These are phyloP conservation scores for Stephanodiscus minutulus DNA, from an alignment of 108 stramenopile species.

Conservation along the genomic window DNA sequence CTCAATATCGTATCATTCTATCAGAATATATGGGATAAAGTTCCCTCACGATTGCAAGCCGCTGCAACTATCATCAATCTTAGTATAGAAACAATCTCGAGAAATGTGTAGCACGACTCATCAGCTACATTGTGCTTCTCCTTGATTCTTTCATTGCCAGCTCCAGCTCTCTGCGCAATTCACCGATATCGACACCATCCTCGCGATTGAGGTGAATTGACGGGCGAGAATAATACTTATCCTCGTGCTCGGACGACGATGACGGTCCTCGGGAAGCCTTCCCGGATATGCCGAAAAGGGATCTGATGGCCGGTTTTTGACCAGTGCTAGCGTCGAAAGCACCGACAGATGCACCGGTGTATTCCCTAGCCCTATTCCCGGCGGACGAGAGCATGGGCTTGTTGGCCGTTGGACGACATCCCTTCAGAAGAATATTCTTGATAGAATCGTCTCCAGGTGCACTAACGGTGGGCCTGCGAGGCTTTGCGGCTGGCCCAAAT, in stretches of 20 bases:
- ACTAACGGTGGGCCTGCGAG: too few relatives aligned
- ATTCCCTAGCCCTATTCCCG: too few relatives aligned
- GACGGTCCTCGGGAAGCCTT: neutral
- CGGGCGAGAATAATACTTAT: neutral
- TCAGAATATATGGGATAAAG: too few relatives aligned
- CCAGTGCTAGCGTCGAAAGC: neutral
- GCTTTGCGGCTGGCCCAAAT: too few relatives aligned
- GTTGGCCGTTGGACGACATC: too few relatives aligned
- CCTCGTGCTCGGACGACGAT: neutral
- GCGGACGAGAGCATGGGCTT: too few relatives aligned
- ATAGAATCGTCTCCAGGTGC: too few relatives aligned
- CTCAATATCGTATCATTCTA: too few relatives aligned
- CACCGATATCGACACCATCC: slow-evolving; percentile 3
- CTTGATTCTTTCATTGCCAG: neutral
- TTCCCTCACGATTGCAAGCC: too few relatives aligned
- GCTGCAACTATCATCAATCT: too few relatives aligned
- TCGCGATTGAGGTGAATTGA: neutral
- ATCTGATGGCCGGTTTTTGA: neutral
- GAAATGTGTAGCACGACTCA: neutral
- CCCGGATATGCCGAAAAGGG: neutral
- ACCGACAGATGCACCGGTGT: neutral
- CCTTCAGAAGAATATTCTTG: too few relatives aligned
- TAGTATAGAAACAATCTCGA: neutral
- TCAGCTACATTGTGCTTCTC: too few relatives aligned
- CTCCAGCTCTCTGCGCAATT: neutral